Percentiles rank a stretch among this genome's conserved stretches.
phyloP scores from a whole-genome alignment of 805 yeast species.

The Scheffersomyces ergatensis region DNA sequence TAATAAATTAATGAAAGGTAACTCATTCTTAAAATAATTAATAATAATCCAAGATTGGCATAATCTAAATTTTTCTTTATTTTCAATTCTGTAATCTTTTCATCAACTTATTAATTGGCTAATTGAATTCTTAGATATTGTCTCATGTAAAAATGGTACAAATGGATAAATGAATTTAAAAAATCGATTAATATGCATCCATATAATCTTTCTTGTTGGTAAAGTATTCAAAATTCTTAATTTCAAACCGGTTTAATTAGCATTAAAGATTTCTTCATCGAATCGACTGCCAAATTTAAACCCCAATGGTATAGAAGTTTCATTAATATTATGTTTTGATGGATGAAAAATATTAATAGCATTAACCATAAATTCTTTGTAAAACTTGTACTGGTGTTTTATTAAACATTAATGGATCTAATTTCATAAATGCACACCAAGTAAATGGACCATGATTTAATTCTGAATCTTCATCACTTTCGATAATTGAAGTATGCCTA shows the following conservation, averaged over 20 bases:
- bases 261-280: constrained; percentile 24
- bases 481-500: constrained; percentile 40
- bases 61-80: constrained; percentile 38
- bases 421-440: constrained; percentile 45
- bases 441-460: constrained; percentile 51
- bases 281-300: constrained; percentile 24
- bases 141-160: constrained; percentile 44
- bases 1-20: constrained; percentile 35
- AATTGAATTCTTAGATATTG: constrained; percentile 26
- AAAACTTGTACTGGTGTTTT: constrained; percentile 4
- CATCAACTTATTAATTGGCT: constrained; percentile 31
- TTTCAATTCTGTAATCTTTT: constrained; percentile 18
- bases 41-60: constrained; percentile 35
- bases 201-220: constrained; percentile 37
- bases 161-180: constrained; percentile 45
- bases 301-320: constrained; percentile 29
- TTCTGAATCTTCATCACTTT: constrained; percentile 30
- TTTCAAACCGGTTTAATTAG: constrained; percentile 32
- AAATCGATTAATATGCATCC: constrained; percentile 40
- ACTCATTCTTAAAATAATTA: constrained; percentile 41
- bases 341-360: constrained; percentile 1
- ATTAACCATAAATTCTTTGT: constrained; percentile 1
- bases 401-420: constrained; percentile 30
- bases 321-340: constrained; percentile 17
- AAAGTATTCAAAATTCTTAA: constrained; percentile 34